Percentiles rank a stretch among this genome's conserved stretches.
phyloP scores from a whole-genome alignment of 441 rosid genomes.

The Lepidium campestre region DNA sequence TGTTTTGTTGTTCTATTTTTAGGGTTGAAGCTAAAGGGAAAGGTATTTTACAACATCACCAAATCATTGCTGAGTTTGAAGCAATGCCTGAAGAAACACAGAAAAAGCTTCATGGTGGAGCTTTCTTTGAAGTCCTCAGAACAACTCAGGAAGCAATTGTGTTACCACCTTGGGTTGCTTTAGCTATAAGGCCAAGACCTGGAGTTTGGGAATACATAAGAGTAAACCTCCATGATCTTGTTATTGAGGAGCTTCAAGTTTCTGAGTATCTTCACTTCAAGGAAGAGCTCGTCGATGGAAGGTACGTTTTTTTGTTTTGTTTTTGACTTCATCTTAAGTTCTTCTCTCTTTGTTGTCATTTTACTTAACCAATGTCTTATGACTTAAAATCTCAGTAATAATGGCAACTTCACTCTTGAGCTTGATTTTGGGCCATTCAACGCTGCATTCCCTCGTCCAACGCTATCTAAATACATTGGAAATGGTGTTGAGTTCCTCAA shows the following conservation, averaged over 20 bases:
- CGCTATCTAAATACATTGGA: constrained; percentile 82
- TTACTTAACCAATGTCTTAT: background rate
- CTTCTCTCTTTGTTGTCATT: background rate
- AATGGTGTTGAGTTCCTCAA: constrained; percentile 93
- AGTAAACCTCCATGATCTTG: constrained; percentile 68
- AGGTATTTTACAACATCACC: constrained; percentile 77
- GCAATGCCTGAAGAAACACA: constrained; percentile 52
- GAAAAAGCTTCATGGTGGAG: constrained; percentile 53
- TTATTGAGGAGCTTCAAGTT: constrained; percentile 62
- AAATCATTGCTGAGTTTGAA: constrained; percentile 72
- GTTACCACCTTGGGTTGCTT: constrained; percentile 75
- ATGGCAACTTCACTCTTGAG: constrained; percentile 79
- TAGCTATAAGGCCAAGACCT: constrained; percentile 86
- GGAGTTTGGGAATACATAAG: constrained; percentile 92
- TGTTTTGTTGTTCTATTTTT: background rate
- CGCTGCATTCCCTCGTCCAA: constrained; percentile 76
- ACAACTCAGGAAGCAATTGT: constrained; percentile 89
- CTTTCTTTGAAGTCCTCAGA: constrained; percentile 61
- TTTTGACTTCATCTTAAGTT: background rate
- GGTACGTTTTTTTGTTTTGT: constrained; percentile 42
- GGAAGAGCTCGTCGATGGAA: constrained; percentile 86
- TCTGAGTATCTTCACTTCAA: constrained; percentile 81
- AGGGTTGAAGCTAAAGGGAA: constrained; percentile 79
- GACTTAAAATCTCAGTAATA: constrained; percentile 33
- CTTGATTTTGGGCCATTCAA: constrained; percentile 88